phyloP scores from a whole-genome alignment of 768 basidiomycete species.

The Naganishia randhawae region DNA sequence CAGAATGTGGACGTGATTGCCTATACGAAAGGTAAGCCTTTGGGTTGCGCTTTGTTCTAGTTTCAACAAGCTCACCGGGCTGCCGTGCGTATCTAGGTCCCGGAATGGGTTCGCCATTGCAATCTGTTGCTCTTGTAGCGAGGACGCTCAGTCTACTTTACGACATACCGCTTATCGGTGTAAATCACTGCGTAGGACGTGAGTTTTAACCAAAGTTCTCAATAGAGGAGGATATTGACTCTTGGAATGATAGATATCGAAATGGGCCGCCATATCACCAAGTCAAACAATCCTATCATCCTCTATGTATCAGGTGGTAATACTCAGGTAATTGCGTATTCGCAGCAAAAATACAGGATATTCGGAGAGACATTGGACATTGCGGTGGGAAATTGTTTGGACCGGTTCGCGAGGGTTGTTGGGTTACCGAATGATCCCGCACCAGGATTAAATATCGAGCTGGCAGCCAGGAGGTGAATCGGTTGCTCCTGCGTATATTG shows the following conservation, averaged over 20 bases:
- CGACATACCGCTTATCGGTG: slow-evolving; percentile 86
- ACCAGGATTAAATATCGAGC: slow-evolving; percentile 96
- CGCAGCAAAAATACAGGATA: slow-evolving; percentile 92
- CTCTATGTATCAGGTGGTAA: slow-evolving; percentile 98
- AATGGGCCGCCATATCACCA: slow-evolving; percentile 93
- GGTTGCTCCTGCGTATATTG: background rate
- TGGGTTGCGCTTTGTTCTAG: background rate
- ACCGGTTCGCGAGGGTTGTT: slow-evolving; percentile 92
- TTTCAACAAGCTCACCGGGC: background rate
- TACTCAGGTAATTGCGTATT: slow-evolving; percentile 98
- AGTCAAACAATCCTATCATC: slow-evolving; percentile 89
- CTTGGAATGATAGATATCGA: slow-evolving; percentile 72
- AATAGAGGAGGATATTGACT: background rate
- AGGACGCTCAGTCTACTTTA: slow-evolving; percentile 82
- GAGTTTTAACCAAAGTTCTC: slow-evolving; percentile 48
- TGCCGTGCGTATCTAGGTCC: slow-evolving; percentile 61
- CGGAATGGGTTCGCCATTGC: slow-evolving; percentile 97
- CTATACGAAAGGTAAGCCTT: slow-evolving; percentile 81
- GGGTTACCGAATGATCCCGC: slow-evolving; percentile 90
- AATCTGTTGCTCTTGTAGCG: slow-evolving; percentile 90
- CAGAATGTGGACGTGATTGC: slow-evolving; percentile 89
- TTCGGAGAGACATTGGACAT: slow-evolving; percentile 99
- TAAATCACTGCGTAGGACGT: slow-evolving; percentile 99
- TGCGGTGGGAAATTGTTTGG: slow-evolving; percentile 97
- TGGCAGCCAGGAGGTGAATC: slow-evolving; percentile 79